A percentile compares a stretch with the other conserved stretches of the same genome.
phyloP scores from a whole-genome alignment of 1,139 yeast species.

The Candida sp. region DNA sequence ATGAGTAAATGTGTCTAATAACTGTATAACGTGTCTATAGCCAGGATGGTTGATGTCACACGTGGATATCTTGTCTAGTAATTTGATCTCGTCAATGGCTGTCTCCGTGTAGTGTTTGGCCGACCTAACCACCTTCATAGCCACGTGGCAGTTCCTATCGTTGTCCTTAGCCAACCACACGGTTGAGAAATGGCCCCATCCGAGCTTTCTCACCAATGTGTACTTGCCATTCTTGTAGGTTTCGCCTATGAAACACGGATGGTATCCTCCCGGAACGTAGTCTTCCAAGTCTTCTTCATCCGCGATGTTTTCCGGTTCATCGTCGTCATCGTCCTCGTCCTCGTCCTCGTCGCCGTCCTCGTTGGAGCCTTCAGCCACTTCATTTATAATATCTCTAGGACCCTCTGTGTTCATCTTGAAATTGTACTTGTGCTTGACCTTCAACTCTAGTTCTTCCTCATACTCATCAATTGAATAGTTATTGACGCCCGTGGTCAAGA shows the following conservation, averaged over 20 bases:
- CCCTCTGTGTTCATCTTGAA: not conserved
- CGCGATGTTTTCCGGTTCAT: constrained; percentile 43
- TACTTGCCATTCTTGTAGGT: constrained; percentile 62
- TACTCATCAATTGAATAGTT: constrained; percentile 14
- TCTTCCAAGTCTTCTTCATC: constrained; percentile 74
- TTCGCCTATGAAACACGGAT: constrained; percentile 83
- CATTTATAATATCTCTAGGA: constrained; percentile 17
- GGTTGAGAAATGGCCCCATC: constrained; percentile 58
- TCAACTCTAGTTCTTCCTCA: constrained; percentile 28
- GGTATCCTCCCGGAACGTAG: constrained; percentile 86
- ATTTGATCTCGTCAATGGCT: constrained; percentile 81
- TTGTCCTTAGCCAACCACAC: constrained; percentile 61
- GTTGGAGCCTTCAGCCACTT: constrained; percentile 44
- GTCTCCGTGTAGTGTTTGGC: constrained; percentile 82
- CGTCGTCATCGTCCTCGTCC: constrained; percentile 44
- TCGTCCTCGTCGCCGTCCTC: too few species aligned
- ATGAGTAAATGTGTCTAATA: constrained; percentile 70
- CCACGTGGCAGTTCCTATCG: constrained; percentile 65
- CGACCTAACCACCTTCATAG: constrained; percentile 83
- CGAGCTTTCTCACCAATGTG: constrained; percentile 71
- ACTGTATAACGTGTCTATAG: constrained; percentile 63
- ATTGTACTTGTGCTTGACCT: constrained; percentile 6
- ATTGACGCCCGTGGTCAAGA: constrained; percentile 37
- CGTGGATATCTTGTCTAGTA: constrained; percentile 54
- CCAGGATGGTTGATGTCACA: constrained; percentile 65